A percentile compares a stretch with the other conserved stretches of the same genome.
Conservation (phyloP, 352 stramenopile genomes). For the Poterioochromonas sp. region DNA sequence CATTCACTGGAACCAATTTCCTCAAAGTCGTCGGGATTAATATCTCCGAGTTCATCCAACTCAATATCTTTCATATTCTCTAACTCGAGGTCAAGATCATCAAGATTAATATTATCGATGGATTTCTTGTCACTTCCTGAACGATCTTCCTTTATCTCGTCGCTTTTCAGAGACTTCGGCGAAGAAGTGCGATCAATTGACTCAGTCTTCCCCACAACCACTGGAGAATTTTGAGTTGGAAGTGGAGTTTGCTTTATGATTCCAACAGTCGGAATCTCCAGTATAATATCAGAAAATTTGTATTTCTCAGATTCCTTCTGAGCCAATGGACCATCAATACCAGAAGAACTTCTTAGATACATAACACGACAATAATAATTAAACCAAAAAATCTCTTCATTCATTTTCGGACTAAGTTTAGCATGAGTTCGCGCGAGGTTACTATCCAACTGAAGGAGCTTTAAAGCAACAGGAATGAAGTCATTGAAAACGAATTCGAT, state of each 20-base stretch:
- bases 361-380: slow-evolving; percentile 28
- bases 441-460: neutral
- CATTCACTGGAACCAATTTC: slow-evolving; percentile 1
- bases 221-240: neutral
- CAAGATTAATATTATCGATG: neutral
- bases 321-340: neutral
- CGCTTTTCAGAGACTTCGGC: neutral
- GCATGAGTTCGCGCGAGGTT: slow-evolving; percentile 11
- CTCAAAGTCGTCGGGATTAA: neutral
- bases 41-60: neutral
- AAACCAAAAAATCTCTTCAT: slow-evolving; percentile 27
- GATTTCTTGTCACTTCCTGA: neutral
- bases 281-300: neutral
- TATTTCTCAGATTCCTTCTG: neutral
- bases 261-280: neutral
- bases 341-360: neutral
- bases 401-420: slow-evolving; percentile 24
- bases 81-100: slow-evolving; percentile 10
- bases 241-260: neutral
- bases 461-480: slow-evolving; percentile 1
- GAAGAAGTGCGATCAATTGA: neutral
- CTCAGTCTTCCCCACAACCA: neutral
- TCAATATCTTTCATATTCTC: neutral
- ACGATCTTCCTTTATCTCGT: no score
- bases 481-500: slow-evolving; percentile 16